Base-by-base conservation (phyloP, 1,284 basidiomycete species). In the Kalmanozyma brasiliensis region DNA sequence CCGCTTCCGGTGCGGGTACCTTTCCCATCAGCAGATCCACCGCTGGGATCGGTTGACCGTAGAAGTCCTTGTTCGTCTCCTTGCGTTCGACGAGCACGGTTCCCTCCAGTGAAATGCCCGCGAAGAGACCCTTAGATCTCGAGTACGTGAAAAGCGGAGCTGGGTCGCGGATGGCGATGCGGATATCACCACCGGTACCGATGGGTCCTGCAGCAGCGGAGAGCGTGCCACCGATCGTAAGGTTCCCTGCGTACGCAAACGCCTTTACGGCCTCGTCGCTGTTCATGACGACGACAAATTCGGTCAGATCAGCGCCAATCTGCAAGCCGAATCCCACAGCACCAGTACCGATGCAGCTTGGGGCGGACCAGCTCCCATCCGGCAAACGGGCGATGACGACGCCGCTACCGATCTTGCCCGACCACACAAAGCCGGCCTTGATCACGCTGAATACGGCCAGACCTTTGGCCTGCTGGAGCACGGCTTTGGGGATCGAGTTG, bases 111-210 rank as follows among this genome's bases (percentile, higher is more conserved):
- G 92, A 94, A 43, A 98, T 84, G 22, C 95, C 95, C 2, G 94
- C 95, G 76, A 95, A 99, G 38, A 99, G 86, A 67, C 94, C 93
- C 84, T 94, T 94, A 11, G 91, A 93, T 83, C 94, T 91, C 19
- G 91, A 94, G 84, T 98, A 98, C 70, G 92, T 93, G 84, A 97
- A 98, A 90, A 98, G 94, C 1, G 94, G 94, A 11, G 95, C 90
- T 0, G 95, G 94, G 82, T 95, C 92, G 17, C 92, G 90, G 42
- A 98, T 84, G 9, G 89, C 89, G 0, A 93, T 89, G 75, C 94
- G 90, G 8, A 97, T 88, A 56, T 91, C 91, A 0, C 91, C 95
- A 10, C 96, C 96, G 0, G 94, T 97, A 0, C 95, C 96, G 67
- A 98, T 91, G 0, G 95, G 95, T 0, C 80, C 79, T 4, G 74